These are phyloP conservation scores for Tillandsia fasciculata DNA, from an alignment of 176 grass and related monocot genomes.

Conservation along the genomic window DNA sequence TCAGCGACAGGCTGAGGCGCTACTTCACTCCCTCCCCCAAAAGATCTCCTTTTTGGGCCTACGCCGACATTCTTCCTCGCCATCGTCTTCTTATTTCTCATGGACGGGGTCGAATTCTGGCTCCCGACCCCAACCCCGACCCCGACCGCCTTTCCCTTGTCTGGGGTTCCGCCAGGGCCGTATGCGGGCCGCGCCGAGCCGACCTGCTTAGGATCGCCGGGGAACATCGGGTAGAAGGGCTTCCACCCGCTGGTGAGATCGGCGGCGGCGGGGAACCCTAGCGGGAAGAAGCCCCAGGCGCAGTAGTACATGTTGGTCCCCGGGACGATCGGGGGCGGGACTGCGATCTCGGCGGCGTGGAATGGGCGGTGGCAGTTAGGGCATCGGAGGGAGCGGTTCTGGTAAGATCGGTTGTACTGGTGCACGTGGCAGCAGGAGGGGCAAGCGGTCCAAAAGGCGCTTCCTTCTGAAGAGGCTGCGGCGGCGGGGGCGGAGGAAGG, in stretches of 20 bases:
- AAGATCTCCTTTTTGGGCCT: slow-evolving; percentile 26
- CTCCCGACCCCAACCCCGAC: background rate
- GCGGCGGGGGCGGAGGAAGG: slow-evolving; percentile 1
- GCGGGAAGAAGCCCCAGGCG: slow-evolving; percentile 80
- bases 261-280: slow-evolving; percentile 58
- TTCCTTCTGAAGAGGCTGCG: background rate
- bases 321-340: slow-evolving; percentile 60
- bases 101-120: slow-evolving; percentile 9
- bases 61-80: slow-evolving; percentile 67
- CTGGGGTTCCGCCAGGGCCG: slow-evolving; percentile 4
- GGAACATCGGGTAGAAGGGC: slow-evolving; percentile 57
- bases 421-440: slow-evolving; percentile 73
- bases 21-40: slow-evolving; percentile 18
- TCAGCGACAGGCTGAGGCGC: no score
- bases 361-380: slow-evolving; percentile 61
- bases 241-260: slow-evolving; percentile 69
- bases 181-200: background rate
- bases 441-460: slow-evolving; percentile 77
- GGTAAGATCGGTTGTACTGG: slow-evolving; percentile 47
- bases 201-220: slow-evolving; percentile 15
- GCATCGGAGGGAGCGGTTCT: slow-evolving; percentile 62
- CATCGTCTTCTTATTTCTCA: slow-evolving; percentile 72
- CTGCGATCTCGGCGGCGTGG: slow-evolving; percentile 53
- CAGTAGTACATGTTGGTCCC: slow-evolving; percentile 88
- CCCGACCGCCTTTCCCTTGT: no score